These are phyloP conservation scores for Kappamyces sp. DNA, from an alignment of 192 early-diverging fungal genomes.

Conservation along the genomic window DNA sequence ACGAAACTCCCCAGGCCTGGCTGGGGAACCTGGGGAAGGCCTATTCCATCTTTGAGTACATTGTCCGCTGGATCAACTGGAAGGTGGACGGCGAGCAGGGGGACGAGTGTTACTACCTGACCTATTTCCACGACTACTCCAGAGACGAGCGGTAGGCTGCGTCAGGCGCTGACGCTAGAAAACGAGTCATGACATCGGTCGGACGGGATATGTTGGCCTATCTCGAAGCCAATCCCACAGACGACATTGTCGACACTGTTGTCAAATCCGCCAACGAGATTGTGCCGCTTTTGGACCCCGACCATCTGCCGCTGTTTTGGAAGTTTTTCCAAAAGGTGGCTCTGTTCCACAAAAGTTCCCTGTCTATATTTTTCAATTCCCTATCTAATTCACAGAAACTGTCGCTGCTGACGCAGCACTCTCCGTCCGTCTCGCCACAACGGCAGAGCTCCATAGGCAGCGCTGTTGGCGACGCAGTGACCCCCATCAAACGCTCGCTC, in stretches of 20 bases:
- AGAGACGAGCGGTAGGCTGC: slow-evolving; percentile 9
- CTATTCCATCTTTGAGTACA: slow-evolving; percentile 14
- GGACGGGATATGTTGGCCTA: not conserved
- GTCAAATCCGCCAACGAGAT: not conserved
- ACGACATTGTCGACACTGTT: not conserved
- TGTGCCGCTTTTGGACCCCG: not conserved
- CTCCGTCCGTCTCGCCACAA: no score
- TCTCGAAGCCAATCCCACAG: not conserved
- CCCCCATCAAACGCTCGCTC: no score
- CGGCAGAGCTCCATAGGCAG: no score
- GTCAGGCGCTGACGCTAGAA: not conserved
- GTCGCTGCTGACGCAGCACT: no score
- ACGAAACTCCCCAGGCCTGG: slow-evolving; percentile 2
- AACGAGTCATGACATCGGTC: not conserved
- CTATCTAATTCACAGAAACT: not conserved
- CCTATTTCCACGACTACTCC: slow-evolving; percentile 17
- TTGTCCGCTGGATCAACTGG: slow-evolving; percentile 16
- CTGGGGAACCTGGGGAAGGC: not conserved
- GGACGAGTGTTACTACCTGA: slow-evolving; percentile 6
- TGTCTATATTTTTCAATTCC: not conserved
- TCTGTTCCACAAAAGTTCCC: not conserved
- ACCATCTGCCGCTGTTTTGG: not conserved
- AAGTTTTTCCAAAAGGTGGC: not conserved
- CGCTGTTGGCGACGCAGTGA: no score
- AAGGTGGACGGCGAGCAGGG: not conserved